Evolutionary conservation across 768 basidiomycete species (phyloP).

Genomic region (Russula lepida): DNA sequence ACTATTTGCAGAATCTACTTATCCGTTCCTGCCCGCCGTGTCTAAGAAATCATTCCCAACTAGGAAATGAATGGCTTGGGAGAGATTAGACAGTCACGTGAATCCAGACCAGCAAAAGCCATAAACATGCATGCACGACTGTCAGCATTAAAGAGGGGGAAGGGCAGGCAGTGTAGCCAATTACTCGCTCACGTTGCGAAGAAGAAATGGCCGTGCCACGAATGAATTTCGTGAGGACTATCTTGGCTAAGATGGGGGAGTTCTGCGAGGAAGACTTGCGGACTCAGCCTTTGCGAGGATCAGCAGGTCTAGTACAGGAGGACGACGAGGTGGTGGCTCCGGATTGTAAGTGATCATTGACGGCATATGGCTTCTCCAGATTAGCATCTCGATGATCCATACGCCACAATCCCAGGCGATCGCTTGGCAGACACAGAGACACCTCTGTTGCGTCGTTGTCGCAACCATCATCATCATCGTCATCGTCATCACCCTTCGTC

Average conservation of each 20-base stretch:
- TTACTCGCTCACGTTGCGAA: slow-evolving; percentile 61
- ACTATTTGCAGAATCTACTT: too few relatives aligned
- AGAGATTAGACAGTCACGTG: slow-evolving; percentile 83
- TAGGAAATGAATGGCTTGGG: slow-evolving; percentile 85
- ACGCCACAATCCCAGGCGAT: slow-evolving; percentile 16
- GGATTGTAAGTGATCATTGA: not conserved
- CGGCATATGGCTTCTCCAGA: not conserved
- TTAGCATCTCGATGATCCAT: slow-evolving; percentile 5
- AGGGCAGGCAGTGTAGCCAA: slow-evolving; percentile 7
- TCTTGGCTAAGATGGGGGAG: slow-evolving; percentile 38
- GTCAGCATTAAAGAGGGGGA: not conserved
- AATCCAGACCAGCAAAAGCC: slow-evolving; percentile 83
- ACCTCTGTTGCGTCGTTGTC: slow-evolving; percentile 45
- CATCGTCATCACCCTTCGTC: not conserved
- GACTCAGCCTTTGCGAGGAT: slow-evolving; percentile 3
- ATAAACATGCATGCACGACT: not conserved
- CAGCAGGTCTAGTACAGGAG: not conserved
- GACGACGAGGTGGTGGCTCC: not conserved
- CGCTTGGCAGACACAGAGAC: slow-evolving; percentile 49
- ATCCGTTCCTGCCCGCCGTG: too few relatives aligned
- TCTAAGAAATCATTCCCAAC: slow-evolving; percentile 85
- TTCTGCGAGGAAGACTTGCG: slow-evolving; percentile 22
- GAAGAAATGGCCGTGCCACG: slow-evolving; percentile 54
- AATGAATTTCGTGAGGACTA: slow-evolving; percentile 55
- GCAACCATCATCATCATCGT: not conserved